Conservation (phyloP, 1,139 yeast genomes). For the Saccharomyces hybrid region DNA sequence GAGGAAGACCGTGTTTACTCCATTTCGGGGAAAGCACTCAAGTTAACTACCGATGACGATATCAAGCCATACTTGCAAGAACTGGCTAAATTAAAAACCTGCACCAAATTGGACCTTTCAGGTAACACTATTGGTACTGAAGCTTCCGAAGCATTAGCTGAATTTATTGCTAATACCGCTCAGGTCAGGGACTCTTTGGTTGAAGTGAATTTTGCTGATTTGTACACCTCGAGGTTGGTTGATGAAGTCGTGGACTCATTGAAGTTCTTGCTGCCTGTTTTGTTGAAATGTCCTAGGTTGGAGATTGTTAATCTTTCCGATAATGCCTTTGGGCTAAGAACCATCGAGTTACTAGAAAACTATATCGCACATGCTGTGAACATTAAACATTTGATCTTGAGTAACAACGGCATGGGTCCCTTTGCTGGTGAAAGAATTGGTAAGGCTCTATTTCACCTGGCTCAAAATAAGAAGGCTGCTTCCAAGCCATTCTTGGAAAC, state of each 20-base stretch:
- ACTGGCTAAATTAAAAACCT: conserved; percentile 34
- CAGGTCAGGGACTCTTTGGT: conserved; percentile 44
- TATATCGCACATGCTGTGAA: conserved; percentile 72
- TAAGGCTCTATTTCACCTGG: conserved; percentile 65
- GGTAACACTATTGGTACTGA: conserved; percentile 95
- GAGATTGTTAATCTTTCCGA: conserved; percentile 79
- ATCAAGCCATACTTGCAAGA: conserved; percentile 58
- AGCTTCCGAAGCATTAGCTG: conserved; percentile 69
- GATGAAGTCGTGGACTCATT: conserved; percentile 90
- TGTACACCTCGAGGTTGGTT: conserved; percentile 88
- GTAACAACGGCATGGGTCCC: conserved; percentile 97
- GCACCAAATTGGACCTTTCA: conserved; percentile 66
- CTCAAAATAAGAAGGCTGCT: conserved; percentile 49
- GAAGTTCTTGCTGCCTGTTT: conserved; percentile 61
- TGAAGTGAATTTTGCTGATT: conserved; percentile 79
- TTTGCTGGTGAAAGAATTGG: conserved; percentile 95
- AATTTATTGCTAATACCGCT: conserved; percentile 40
- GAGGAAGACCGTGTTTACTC: conserved; percentile 39
- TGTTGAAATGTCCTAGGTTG: conserved; percentile 60
- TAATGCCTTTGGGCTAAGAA: conserved; percentile 93
- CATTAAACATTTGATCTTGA: conserved; percentile 74
- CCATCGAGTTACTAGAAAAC: conserved; percentile 80
- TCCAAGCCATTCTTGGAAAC: conserved; percentile 51
- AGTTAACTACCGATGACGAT: conserved; percentile 67
- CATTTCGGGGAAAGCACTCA: conserved; percentile 68